These are phyloP conservation scores for Termitomyces sp. DNA, from an alignment of 768 basidiomycete genomes.

Conservation along the genomic window DNA sequence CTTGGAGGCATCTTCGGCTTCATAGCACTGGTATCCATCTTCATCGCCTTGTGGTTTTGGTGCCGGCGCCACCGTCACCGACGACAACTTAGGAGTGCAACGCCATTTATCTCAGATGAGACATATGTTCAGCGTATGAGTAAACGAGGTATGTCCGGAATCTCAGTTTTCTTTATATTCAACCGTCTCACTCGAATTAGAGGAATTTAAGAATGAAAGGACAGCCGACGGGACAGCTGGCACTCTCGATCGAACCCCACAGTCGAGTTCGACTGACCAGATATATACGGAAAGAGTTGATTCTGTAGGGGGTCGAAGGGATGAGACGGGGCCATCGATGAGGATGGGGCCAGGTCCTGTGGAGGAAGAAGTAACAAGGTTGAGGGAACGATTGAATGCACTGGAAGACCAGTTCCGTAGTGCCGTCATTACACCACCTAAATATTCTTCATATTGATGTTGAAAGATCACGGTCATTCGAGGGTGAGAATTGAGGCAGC, in stretches of 20 bases:
- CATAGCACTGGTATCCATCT: not conserved
- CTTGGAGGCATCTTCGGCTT: not conserved
- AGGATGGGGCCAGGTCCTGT: not conserved
- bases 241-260: not conserved
- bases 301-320: not conserved
- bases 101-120: not conserved
- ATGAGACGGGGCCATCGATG: not conserved
- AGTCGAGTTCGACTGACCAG: too few relatives aligned
- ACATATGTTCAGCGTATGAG: not conserved
- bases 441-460: too few relatives aligned
- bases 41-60: not conserved
- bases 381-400: not conserved
- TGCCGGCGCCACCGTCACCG: not conserved
- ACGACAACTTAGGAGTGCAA: not conserved
- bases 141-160: not conserved
- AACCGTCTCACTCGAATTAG: not conserved
- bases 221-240: not conserved
- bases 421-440: not conserved
- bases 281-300: not conserved
- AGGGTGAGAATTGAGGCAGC: too few relatives aligned
- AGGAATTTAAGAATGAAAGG: not conserved
- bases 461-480: too few relatives aligned
- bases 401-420: not conserved
- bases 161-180: not conserved
- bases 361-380: not conserved